Evolutionary conservation across 202 grass and related monocot species (phyloP), one percentile per base, ranked within the genome.

Genomic region (Cymbopogon flexuosus): DNA sequence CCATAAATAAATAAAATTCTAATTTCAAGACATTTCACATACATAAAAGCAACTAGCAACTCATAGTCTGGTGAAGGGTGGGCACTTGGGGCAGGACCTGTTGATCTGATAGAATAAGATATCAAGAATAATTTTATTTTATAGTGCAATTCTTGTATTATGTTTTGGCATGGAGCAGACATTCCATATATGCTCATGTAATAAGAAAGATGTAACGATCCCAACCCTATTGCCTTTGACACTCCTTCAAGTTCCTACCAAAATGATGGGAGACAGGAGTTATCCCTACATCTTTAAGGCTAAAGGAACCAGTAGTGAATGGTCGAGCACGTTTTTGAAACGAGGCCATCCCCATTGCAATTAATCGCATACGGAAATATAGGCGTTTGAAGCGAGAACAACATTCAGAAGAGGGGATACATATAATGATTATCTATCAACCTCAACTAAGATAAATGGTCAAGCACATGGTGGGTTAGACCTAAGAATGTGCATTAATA

Each of bases 191-290:
- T 54, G 22, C 47, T 18, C 11, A 69, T 76, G 73, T 40, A 79
- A 46, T 52, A 72, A 72, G 39, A 58, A 14, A 78, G 75, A 79
- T 54, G 31, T 27, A 79, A 62, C 21, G 40, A 47, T 58, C 70
- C 46, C 6, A 80, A 61, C 22, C 70, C 68, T 43, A 18, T 79
- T 79, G 76, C 18, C 18, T 73, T 79, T 79, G 79, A 54, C 45
- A 64, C 31, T 36, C 42, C 68, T 72, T 79, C 46, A 79, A 66
- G 35, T 73, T 40, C 68, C 35, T 79, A 85, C 58, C 35, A 85
- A 85, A 65, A 79, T 73, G 45, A 85, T 56, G 79, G 27, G 41
- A 73, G 76, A 80, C 76, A 73, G 46, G 76, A 85, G 68, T 85
- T 79, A 73, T 73, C 69, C 75, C 74, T 64, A 60, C 5, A 35